phyloP scores from a whole-genome alignment of 225 moss, liverwort and hornwort species.

The Anthoceros angustus region DNA sequence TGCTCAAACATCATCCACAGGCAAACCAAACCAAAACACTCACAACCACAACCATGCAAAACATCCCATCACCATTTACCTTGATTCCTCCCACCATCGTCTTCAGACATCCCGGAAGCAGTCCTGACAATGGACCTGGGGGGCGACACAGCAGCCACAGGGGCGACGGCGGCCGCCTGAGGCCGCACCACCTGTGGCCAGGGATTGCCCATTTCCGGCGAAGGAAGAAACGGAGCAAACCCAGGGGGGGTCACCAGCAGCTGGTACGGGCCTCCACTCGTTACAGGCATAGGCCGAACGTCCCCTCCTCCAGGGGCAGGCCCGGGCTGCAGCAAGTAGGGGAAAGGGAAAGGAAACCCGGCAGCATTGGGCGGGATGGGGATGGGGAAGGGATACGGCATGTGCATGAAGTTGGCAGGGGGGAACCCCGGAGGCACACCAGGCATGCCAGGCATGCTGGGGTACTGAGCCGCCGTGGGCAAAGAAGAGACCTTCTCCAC shows the following conservation, averaged over 20 bases:
- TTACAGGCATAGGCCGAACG: not conserved
- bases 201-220: slow-evolving; percentile 25
- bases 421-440: slow-evolving; percentile 23
- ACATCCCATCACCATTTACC: slow-evolving; percentile 16
- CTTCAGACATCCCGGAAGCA: slow-evolving; percentile 31
- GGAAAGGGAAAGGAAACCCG: slow-evolving; percentile 35
- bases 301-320: slow-evolving; percentile 19
- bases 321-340: slow-evolving; percentile 50
- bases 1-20: not conserved
- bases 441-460: slow-evolving; percentile 19
- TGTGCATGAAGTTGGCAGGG: slow-evolving; percentile 37
- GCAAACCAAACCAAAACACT: not conserved
- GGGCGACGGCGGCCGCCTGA: slow-evolving; percentile 39
- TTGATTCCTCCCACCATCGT: slow-evolving; percentile 32
- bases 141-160: slow-evolving; percentile 22
- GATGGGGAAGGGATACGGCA: slow-evolving; percentile 41
- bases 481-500: not conserved
- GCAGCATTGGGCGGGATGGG: slow-evolving; percentile 25
- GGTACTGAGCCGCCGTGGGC: not conserved
- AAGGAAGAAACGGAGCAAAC: slow-evolving; percentile 33
- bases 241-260: slow-evolving; percentile 27
- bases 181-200: slow-evolving; percentile 35
- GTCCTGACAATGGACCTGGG: slow-evolving; percentile 20
- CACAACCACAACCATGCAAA: not conserved
- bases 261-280: not conserved